Base-by-base conservation (phyloP, 108 stramenopile species). In the Cyclotella distinguenda region DNA sequence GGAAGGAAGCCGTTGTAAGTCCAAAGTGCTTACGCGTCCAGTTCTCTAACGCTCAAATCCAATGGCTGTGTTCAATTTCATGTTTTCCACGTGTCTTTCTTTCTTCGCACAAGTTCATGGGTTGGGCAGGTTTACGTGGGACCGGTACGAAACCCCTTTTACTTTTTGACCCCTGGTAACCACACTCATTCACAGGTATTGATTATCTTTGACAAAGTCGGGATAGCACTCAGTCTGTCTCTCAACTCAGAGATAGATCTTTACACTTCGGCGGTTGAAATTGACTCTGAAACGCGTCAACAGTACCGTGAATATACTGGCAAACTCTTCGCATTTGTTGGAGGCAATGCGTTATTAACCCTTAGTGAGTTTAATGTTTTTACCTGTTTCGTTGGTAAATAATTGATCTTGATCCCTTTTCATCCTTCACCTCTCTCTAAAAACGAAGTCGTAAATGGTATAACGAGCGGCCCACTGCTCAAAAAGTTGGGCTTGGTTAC, bases 81-180 rank as follows among this genome's bases (percentile, higher is more conserved):
- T n/a, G n/a, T n/a, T n/a, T n/a, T n/a, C n/a, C n/a, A n/a, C n/a
- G n/a, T n/a, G n/a, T n/a, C n/a, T n/a, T n/a, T n/a, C n/a, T n/a
- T n/a, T n/a, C n/a, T n/a, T n/a, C n/a, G n/a, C n/a, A n/a, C n/a
- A n/a, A 68, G 10, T 88, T 95, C 60, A 70, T 83, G 65, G 64
- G 88, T 6, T 95, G 69, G 49, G 84, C 84, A 19, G 96, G 96
- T 0, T 65, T 97, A 0, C 74, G 94, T 8, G 96, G 96, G 12
- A 89, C 96, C n/a, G n/a, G n/a, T n/a, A n/a, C n/a, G n/a, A n/a
- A n/a, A n/a, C n/a, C n/a, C n/a, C n/a, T n/a, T n/a, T n/a, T n/a
- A n/a, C n/a, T n/a, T n/a, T n/a, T n/a, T n/a, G n/a, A n/a, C n/a
- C n/a, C n/a, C n/a, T n/a, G n/a, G n/a, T n/a, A n/a, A n/a, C n/a